Conservation (phyloP, 495 filamentous ascomycete genomes). For the Lasiosphaeria miniovina region DNA sequence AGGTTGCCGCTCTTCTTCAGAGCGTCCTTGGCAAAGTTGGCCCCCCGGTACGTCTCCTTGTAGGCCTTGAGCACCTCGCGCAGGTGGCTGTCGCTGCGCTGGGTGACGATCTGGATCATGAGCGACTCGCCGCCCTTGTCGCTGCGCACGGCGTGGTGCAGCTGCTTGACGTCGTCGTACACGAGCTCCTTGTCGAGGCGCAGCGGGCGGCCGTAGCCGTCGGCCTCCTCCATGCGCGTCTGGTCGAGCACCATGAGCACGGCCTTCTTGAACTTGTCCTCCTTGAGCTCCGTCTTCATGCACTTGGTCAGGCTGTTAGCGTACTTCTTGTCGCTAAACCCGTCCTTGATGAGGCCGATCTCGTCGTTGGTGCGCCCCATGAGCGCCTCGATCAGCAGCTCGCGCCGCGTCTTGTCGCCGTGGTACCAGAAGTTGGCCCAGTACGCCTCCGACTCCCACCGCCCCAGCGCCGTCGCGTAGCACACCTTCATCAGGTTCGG, state of each 20-base stretch:
- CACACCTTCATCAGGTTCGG: constrained; percentile 76
- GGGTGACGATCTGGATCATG: constrained; percentile 84
- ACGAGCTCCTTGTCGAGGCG: constrained; percentile 51
- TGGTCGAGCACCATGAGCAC: constrained; percentile 83
- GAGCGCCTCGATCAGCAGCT: constrained; percentile 87
- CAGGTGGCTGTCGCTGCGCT: constrained; percentile 75
- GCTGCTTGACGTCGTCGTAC: constrained; percentile 65
- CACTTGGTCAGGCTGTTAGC: constrained; percentile 74
- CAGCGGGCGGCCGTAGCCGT: constrained; percentile 41
- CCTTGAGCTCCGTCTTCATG: constrained; percentile 87
- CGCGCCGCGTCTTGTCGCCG: constrained; percentile 73
- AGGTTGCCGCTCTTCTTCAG: constrained; percentile 85
- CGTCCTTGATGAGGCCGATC: constrained; percentile 86
- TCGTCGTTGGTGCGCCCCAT: constrained; percentile 87
- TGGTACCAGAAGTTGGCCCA: constrained; percentile 99
- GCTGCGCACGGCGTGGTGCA: constrained; percentile 66
- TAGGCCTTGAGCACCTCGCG: constrained; percentile 74
- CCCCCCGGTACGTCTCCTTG: constrained; percentile 57
- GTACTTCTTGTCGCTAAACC: constrained; percentile 90
- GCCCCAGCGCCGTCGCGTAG: constrained; percentile 85
- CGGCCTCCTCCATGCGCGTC: constrained; percentile 73
- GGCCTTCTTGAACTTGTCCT: constrained; percentile 90
- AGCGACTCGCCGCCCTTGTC: constrained; percentile 83
- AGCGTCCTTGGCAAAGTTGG: constrained; percentile 84
- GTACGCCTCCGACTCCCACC: constrained; percentile 92